Conservation (phyloP, 2,329 filamentous ascomycete genomes). For the Curvularia sp. region DNA sequence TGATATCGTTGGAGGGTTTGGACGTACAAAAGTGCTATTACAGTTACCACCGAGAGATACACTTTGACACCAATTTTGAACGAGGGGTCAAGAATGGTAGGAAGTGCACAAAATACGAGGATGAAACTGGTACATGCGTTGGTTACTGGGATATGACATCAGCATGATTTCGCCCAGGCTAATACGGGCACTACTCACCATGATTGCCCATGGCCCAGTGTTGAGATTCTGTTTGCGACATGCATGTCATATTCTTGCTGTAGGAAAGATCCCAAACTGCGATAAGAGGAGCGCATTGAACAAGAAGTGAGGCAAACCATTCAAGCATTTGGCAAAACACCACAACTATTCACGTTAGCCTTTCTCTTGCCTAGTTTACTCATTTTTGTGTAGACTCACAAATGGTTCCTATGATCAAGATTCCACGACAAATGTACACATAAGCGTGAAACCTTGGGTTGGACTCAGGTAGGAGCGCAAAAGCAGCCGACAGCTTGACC, state of each 20-base stretch:
- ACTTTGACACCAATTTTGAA: constrained; percentile 7
- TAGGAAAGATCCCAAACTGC: constrained; percentile 53
- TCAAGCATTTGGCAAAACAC: constrained; percentile 49
- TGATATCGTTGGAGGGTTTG: constrained; percentile 48
- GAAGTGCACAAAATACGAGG: constrained; percentile 35
- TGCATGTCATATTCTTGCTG: constrained; percentile 15
- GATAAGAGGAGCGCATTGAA: constrained; percentile 56
- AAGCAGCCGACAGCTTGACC: constrained; percentile 58
- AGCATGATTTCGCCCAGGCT: background rate
- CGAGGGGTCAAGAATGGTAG: background rate
- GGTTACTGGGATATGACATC: constrained; percentile 1
- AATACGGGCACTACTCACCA: constrained; percentile 29
- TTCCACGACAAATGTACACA: constrained; percentile 27
- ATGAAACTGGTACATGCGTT: constrained; percentile 40
- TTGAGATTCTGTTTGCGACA: constrained; percentile 51
- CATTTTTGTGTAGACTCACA: constrained; percentile 39
- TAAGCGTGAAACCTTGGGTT: constrained; percentile 47
- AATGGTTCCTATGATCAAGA: constrained; percentile 50
- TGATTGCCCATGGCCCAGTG: constrained; percentile 57
- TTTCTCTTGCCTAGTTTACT: background rate
- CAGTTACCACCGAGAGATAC: constrained; percentile 42
- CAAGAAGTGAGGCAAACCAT: constrained; percentile 55
- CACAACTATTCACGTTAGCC: constrained; percentile 21
- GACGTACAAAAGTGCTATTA: constrained; percentile 52
- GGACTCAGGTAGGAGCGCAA: constrained; percentile 55